These are phyloP conservation scores for Bauhinia variegata DNA, from an alignment of 306 rosid genomes.

Conservation along the genomic window DNA sequence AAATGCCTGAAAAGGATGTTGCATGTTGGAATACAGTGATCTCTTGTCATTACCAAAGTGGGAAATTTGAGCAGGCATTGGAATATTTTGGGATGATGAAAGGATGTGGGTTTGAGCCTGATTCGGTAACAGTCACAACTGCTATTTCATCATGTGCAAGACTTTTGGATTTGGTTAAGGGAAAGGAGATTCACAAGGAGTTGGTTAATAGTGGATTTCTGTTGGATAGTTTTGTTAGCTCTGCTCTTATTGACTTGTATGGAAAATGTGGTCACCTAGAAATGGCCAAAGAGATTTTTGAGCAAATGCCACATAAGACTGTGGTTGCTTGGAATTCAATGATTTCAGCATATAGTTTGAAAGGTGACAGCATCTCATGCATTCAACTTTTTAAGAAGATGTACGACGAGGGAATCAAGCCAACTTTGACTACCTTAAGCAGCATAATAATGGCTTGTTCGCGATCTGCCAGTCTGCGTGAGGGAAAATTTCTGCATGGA, in stretches of 20 bases:
- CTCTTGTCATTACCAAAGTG: slow-evolving; percentile 74
- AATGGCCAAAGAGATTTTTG: slow-evolving; percentile 66
- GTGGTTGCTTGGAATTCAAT: slow-evolving; percentile 80
- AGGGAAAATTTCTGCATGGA: slow-evolving; percentile 68
- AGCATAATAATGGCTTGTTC: slow-evolving; percentile 67
- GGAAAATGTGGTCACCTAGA: slow-evolving; percentile 78
- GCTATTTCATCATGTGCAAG: slow-evolving; percentile 70
- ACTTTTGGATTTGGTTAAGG: slow-evolving; percentile 69
- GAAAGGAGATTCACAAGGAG: slow-evolving; percentile 67
- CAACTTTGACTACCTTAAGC: slow-evolving; percentile 67
- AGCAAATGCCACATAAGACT: slow-evolving; percentile 64
- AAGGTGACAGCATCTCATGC: slow-evolving; percentile 71
- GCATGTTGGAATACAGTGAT: slow-evolving; percentile 83
- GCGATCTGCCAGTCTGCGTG: slow-evolving; percentile 54
- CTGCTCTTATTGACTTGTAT: slow-evolving; percentile 86
- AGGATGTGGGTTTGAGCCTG: slow-evolving; percentile 61
- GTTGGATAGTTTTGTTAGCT: slow-evolving; percentile 52
- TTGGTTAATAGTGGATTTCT: slow-evolving; percentile 41
- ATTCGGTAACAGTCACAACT: slow-evolving; percentile 58
- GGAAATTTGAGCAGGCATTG: slow-evolving; percentile 54
- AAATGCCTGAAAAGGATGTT: slow-evolving; percentile 76
- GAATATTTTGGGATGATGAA: slow-evolving; percentile 61
- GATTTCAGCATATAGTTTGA: slow-evolving; percentile 63
- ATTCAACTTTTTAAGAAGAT: slow-evolving; percentile 66
- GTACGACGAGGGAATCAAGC: slow-evolving; percentile 57